Percentiles rank a stretch among this genome's conserved stretches.
These are phyloP conservation scores for Boletus tomentosulus DNA, from an alignment of 768 basidiomycete species.

Conservation along the genomic window DNA sequence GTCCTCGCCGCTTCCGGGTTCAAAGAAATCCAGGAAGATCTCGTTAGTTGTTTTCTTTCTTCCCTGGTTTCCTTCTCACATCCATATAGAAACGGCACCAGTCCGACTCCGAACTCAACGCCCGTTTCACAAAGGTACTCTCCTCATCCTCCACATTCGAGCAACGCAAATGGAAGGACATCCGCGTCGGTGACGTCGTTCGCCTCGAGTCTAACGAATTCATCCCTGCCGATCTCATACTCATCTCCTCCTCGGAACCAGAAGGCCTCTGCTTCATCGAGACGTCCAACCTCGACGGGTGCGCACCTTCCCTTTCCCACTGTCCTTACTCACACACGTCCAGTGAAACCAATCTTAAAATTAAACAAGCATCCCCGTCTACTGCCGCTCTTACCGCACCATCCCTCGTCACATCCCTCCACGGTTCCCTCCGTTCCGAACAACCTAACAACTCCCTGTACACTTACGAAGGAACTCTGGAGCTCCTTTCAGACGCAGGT, in stretches of 20 bases:
- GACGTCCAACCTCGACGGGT: constrained; percentile 97
- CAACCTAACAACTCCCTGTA: constrained; percentile 98
- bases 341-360: constrained; percentile 98
- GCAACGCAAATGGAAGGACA: constrained; percentile 81
- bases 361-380: constrained; percentile 89
- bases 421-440: constrained; percentile 86
- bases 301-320: constrained; percentile 14
- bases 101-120: constrained; percentile 88
- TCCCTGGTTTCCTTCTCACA: constrained; percentile 1
- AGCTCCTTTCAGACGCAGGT: constrained; percentile 51
- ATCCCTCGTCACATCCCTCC: constrained; percentile 62
- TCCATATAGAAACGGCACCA: constrained; percentile 85
- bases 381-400: constrained; percentile 80
- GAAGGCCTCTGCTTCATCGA: constrained; percentile 98
- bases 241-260: constrained; percentile 88
- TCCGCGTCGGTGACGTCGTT: constrained; percentile 88
- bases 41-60: constrained; percentile 36
- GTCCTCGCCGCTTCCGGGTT: constrained; percentile 92
- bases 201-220: constrained; percentile 89
- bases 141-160: constrained; percentile 58
- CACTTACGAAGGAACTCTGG: constrained; percentile 85
- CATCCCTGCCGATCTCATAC: constrained; percentile 91
- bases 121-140: constrained; percentile 75
- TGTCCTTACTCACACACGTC: neutral
- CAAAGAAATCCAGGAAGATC: constrained; percentile 93